Evolutionary conservation across 2,329 filamentous ascomycete species (phyloP).

Genomic region (Amphichorda felina): DNA sequence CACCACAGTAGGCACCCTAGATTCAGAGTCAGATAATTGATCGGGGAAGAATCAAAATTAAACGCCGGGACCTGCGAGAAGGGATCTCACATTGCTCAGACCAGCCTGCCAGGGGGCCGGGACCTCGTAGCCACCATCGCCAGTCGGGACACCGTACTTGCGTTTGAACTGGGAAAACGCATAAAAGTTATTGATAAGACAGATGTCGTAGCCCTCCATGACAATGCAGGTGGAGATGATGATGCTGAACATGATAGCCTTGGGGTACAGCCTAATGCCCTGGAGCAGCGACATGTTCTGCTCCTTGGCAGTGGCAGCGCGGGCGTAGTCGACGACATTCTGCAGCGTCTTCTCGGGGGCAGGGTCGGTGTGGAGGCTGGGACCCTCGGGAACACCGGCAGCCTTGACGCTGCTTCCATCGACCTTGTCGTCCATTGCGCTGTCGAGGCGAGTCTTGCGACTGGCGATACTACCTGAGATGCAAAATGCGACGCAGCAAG

Average conservation of each 20-base stretch:
- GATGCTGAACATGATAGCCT: conserved; percentile 73
- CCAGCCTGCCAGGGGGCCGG: conserved; percentile 51
- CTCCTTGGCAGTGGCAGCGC: conserved; percentile 44
- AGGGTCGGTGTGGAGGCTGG: conserved; percentile 5
- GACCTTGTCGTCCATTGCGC: conserved; percentile 1
- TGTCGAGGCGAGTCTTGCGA: no score
- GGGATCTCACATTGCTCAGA: conserved; percentile 35
- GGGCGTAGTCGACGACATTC: conserved; percentile 20
- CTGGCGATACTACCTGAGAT: no score
- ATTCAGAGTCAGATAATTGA: conserved; percentile 4
- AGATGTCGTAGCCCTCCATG: conserved; percentile 86
- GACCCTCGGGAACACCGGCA: not conserved
- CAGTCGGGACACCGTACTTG: conserved; percentile 40
- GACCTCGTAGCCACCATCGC: conserved; percentile 39
- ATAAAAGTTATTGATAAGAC: conserved; percentile 70
- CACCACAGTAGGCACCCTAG: conserved; percentile 43
- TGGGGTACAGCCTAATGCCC: conserved; percentile 73
- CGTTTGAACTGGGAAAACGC: conserved; percentile 44
- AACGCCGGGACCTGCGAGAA: no score
- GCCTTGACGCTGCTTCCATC: not conserved
- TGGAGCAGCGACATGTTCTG: conserved; percentile 62
- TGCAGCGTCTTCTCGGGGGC: conserved; percentile 13
- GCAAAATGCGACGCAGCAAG: not conserved
- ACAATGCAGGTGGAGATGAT: conserved; percentile 83
- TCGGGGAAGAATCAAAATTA: not conserved